These are phyloP conservation scores for Trebouxiophyceae sp. DNA, from an alignment of 163 green algal genomes.

Conservation along the genomic window DNA sequence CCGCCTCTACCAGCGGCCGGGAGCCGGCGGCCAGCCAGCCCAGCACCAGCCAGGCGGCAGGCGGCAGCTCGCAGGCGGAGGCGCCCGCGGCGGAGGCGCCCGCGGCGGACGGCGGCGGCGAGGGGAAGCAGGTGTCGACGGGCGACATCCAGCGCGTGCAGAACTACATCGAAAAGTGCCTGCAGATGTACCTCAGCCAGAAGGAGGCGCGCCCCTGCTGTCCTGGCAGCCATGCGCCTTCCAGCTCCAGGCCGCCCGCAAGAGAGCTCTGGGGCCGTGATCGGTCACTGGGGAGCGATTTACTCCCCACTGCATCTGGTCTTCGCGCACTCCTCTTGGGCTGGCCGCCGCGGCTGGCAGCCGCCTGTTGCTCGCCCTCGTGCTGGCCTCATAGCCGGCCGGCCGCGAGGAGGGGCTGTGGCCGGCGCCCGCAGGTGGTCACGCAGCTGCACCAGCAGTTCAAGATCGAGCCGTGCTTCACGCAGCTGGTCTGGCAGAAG, in stretches of 20 bases:
- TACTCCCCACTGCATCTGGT: too few species aligned
- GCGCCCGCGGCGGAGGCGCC: too few species aligned
- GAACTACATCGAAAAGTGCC: slow-evolving; percentile 87
- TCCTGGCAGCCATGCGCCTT: too few species aligned
- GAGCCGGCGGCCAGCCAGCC: slow-evolving; percentile 52
- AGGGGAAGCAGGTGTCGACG: slow-evolving; percentile 20
- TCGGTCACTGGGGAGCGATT: too few species aligned
- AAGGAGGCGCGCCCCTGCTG: slow-evolving; percentile 26
- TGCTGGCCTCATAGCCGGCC: too few species aligned
- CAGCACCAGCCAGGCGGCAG: slow-evolving; percentile 45
- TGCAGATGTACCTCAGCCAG: slow-evolving; percentile 90
- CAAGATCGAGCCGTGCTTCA: slow-evolving; percentile 80
- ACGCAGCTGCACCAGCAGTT: slow-evolving; percentile 42
- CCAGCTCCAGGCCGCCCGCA: too few species aligned
- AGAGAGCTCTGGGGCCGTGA: too few species aligned
- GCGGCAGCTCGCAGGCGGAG: slow-evolving; percentile 44
- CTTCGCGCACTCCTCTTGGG: background rate
- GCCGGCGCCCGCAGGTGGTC: slow-evolving; percentile 36
- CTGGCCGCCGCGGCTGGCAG: too few species aligned
- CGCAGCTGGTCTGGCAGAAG: slow-evolving; percentile 78
- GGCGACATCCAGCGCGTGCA: slow-evolving; percentile 80
- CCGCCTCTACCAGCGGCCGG: too few species aligned
- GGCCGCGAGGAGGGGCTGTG: too few species aligned
- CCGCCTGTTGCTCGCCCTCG: too few species aligned
- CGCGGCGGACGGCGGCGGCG: background rate